Base-by-base conservation (phyloP, 2,329 filamentous ascomycete genomes). In the Thielaviopsis punctulata region DNA sequence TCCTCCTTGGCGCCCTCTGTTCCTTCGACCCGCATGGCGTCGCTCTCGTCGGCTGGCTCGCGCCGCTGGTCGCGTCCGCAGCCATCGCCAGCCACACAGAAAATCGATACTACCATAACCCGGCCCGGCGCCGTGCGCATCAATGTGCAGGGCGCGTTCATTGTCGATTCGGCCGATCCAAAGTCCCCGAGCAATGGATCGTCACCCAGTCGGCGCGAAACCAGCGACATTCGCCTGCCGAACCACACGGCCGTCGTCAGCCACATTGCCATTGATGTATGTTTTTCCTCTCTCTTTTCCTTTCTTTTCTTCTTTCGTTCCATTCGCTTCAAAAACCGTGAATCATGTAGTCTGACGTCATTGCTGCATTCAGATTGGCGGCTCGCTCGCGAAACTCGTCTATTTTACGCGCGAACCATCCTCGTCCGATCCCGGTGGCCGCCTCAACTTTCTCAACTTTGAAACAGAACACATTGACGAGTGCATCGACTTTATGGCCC, bases 131-230 rank as follows among this genome's bases (percentile, higher is more conserved):
- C 84, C 13, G 88, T 95, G 62, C 84, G 86, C 68, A 96, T 98
- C 70, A 96, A 98, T 64, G 90, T 96, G 58, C 81, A 88, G 65
- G 92, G 90, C 62, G 92, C 92, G 39, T 95, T 95, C 63, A 96
- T 98, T 58, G 88, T 95, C 60, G 87, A 95, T 63, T 49, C 49
- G 15, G 82, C 90, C 56, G 83, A 86, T 59, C 72, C 75, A 3
- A 66, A 66, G 19, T 77, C 74, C 48, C 69, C 78, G 52, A 68
- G 69, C 41, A 64, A 66, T 30, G 60, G 62, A 52, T 58, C 63
- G 49, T 70, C 69, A 56, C 71, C 72, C 56, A 65, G 70, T 59
- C 50, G 53, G 4, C 65, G 77, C 65, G 86, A 93, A 65, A 88
- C 86, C 53, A 88, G 86, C 63, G 92, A 95, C 64, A 98, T 98